These are phyloP conservation scores for Diaporthe sp. DNA, from an alignment of 2,329 filamentous ascomycete genomes.

Conservation along the genomic window DNA sequence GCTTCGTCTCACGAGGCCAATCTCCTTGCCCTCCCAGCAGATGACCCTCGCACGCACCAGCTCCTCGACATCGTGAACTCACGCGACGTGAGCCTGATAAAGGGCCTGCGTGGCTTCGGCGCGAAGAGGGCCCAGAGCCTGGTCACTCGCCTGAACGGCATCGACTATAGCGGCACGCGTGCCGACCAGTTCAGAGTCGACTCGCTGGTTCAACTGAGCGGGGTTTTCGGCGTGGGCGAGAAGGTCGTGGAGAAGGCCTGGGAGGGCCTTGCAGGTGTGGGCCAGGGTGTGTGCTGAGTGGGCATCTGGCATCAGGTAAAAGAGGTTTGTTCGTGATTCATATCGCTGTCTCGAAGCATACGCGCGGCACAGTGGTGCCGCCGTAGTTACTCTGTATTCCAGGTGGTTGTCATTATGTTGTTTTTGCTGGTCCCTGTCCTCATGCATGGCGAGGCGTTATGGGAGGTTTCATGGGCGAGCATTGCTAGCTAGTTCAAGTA, in stretches of 20 bases:
- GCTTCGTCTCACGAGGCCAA: conserved; percentile 37
- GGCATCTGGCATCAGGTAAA: too few relatives aligned
- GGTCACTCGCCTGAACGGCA: conserved; percentile 67
- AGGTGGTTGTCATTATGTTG: not conserved
- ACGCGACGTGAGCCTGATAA: conserved; percentile 75
- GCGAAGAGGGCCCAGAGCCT: conserved; percentile 77
- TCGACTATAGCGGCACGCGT: conserved; percentile 53
- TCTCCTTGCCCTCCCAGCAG: conserved; percentile 52
- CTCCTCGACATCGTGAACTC: conserved; percentile 82
- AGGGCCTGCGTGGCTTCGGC: conserved; percentile 77
- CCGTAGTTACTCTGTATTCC: not conserved
- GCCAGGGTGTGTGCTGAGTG: not conserved
- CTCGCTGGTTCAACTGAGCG: conserved; percentile 65
- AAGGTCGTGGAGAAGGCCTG: conserved; percentile 70
- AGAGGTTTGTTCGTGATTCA: not conserved
- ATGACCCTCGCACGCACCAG: conserved; percentile 68
- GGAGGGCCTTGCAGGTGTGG: conserved; percentile 56
- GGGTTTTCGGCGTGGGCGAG: conserved; percentile 70
- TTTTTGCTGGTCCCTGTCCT: conserved; percentile 17
- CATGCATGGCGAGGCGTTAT: conserved; percentile 42
- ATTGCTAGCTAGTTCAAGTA: conserved; percentile 4
- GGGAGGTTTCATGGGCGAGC: conserved; percentile 10
- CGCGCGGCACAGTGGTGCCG: not conserved
- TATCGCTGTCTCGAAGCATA: not conserved
- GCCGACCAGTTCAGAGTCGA: conserved; percentile 54